phyloP scores from a whole-genome alignment of 257 asterid genomes.

The Lycium ferocissimum region DNA sequence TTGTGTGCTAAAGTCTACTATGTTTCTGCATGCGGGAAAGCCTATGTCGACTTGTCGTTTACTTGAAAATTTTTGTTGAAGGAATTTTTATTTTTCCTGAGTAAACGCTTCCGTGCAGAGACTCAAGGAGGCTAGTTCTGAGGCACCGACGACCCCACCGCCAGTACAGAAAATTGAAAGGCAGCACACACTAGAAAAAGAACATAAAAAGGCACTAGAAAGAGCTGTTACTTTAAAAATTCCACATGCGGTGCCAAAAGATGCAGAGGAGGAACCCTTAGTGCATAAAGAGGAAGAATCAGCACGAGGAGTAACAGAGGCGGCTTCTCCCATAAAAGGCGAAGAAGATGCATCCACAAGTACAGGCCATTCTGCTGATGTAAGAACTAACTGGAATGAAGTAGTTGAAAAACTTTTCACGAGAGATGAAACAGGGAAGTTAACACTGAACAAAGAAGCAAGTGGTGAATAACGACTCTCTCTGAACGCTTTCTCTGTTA shows the following conservation, averaged over 20 bases:
- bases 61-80: slow-evolving; percentile 3
- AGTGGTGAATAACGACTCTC: slow-evolving; percentile 19
- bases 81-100: not conserved
- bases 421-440: slow-evolving; percentile 55
- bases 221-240: slow-evolving; percentile 89
- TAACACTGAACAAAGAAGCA: slow-evolving; percentile 47
- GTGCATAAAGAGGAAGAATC: slow-evolving; percentile 40
- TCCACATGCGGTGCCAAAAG: slow-evolving; percentile 68
- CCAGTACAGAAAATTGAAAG: slow-evolving; percentile 65
- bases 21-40: not conserved
- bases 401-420: slow-evolving; percentile 64
- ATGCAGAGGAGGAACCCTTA: slow-evolving; percentile 42
- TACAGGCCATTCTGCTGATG: slow-evolving; percentile 36
- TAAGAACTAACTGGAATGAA: slow-evolving; percentile 76
- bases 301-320: slow-evolving; percentile 43
- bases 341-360: slow-evolving; percentile 35
- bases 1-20: not conserved
- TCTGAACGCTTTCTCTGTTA: not conserved
- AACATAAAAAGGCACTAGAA: slow-evolving; percentile 90
- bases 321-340: slow-evolving; percentile 35
- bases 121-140: slow-evolving; percentile 52
- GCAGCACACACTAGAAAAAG: slow-evolving; percentile 70
- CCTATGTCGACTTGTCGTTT: not conserved
- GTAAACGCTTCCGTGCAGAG: slow-evolving; percentile 43
- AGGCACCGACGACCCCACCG: slow-evolving; percentile 66